These are phyloP conservation scores for Cyberlindnera mycetangii DNA, from an alignment of 805 yeast species.

Conservation along the genomic window DNA sequence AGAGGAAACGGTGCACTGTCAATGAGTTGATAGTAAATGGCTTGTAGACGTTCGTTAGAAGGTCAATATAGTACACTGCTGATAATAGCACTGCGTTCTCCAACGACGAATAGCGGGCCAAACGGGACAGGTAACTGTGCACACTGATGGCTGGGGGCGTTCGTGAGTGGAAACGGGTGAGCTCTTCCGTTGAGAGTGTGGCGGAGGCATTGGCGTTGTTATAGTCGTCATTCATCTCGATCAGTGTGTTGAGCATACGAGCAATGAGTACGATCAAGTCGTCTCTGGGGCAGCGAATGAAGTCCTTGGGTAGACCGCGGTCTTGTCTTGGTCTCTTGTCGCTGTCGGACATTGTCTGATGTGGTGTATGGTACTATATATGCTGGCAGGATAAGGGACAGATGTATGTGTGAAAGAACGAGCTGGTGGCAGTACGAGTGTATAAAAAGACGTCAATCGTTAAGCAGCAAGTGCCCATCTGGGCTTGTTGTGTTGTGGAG, in stretches of 20 bases:
- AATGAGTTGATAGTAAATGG: slow-evolving; percentile 82
- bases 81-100: slow-evolving; percentile 81
- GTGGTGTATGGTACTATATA: slow-evolving; percentile 4
- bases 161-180: slow-evolving; percentile 91
- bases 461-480: too few relatives aligned
- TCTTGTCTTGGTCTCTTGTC: neutral
- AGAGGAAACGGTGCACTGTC: slow-evolving; percentile 87
- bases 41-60: slow-evolving; percentile 73
- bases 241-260: slow-evolving; percentile 76
- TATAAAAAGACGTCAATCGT: too few relatives aligned
- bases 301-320: slow-evolving; percentile 34
- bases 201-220: slow-evolving; percentile 19
- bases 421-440: neutral
- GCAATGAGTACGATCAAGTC: slow-evolving; percentile 72
- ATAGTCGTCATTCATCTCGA: slow-evolving; percentile 63
- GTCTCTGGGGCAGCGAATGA: slow-evolving; percentile 63
- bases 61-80: slow-evolving; percentile 86
- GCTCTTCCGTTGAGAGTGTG: slow-evolving; percentile 34
- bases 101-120: slow-evolving; percentile 79
- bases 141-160: slow-evolving; percentile 88
- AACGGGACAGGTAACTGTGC: slow-evolving; percentile 68
- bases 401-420: neutral
- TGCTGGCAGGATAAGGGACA: neutral
- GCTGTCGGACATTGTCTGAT: neutral
- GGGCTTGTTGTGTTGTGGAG: too few relatives aligned